Evolutionary conservation across 2,329 filamentous ascomycete genomes (phyloP).

Genomic region (Pyrenochaeta sp.): DNA sequence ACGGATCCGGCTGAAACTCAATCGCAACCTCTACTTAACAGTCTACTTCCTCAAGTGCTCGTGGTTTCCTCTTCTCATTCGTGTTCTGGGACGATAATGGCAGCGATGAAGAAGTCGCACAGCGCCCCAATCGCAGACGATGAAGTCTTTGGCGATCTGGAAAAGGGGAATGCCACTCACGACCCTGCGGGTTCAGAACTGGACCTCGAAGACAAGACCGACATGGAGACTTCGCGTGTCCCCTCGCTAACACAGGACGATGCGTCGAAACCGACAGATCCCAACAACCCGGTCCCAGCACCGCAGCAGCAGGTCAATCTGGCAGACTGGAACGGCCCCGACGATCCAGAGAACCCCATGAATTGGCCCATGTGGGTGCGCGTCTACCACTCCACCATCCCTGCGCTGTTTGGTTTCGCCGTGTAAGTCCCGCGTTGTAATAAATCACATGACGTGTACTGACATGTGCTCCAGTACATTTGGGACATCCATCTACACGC

Average conservation of each 20-base stretch:
- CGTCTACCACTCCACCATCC: constrained; percentile 42
- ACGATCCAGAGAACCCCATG: constrained; percentile 49
- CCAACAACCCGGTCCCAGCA: not conserved
- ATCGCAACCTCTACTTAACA: too few species aligned
- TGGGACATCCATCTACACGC: constrained; percentile 63
- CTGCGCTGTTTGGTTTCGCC: constrained; percentile 46
- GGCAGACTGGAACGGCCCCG: constrained; percentile 42
- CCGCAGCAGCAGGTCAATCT: not conserved
- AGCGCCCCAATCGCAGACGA: too few species aligned
- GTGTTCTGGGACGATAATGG: too few species aligned
- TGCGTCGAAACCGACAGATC: not conserved
- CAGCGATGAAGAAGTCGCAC: too few species aligned
- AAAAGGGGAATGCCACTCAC: constrained; percentile 5
- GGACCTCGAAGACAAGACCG: not conserved
- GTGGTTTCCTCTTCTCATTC: too few species aligned
- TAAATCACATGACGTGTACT: too few species aligned
- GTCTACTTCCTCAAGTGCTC: too few species aligned
- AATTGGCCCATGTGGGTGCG: constrained; percentile 47
- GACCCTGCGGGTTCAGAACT: not conserved
- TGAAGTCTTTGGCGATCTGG: constrained; percentile 4
- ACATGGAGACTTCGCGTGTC: too few species aligned
- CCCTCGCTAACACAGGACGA: not conserved
- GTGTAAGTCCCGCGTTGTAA: constrained; percentile 36
- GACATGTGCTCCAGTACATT: constrained; percentile 54
- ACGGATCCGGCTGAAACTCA: too few species aligned